Percentiles rank a stretch among this genome's conserved stretches.
Evolutionary conservation across 495 filamentous ascomycete genomes (phyloP).

Genomic region (Xylaria venustula): DNA sequence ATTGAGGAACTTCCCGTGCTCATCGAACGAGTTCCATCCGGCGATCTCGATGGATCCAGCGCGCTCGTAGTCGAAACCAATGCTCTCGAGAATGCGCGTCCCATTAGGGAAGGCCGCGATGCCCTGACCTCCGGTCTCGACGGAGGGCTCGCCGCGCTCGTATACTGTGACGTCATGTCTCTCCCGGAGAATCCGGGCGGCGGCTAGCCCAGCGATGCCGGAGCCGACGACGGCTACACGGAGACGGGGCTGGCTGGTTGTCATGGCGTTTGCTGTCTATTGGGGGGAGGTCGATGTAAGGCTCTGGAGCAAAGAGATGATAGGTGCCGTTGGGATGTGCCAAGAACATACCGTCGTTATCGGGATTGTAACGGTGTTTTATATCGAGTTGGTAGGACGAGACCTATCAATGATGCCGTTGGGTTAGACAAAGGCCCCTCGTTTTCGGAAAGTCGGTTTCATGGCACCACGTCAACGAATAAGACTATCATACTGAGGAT

Average conservation of each 20-base stretch:
- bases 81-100: constrained; percentile 21
- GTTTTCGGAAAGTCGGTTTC: no score
- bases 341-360: no score
- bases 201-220: constrained; percentile 25
- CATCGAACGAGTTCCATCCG: constrained; percentile 21
- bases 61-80: constrained; percentile 18
- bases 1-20: constrained; percentile 28
- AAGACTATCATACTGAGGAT: no score
- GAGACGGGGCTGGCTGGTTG: constrained; percentile 14
- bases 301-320: no score
- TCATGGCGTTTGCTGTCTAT: constrained; percentile 2
- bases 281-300: no score
- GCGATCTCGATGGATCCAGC: constrained; percentile 17
- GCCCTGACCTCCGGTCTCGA: constrained; percentile 22
- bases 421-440: no score
- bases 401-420: no score
- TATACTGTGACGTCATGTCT: constrained; percentile 29
- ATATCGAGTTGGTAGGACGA: no score
- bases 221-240: constrained; percentile 26
- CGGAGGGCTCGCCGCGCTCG: constrained; percentile 23
- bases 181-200: constrained; percentile 25
- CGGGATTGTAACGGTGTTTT: no score
- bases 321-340: no score
- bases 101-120: constrained; percentile 25
- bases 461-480: no score